Conservation (phyloP, 768 basidiomycete species). For the Russula sp. region DNA sequence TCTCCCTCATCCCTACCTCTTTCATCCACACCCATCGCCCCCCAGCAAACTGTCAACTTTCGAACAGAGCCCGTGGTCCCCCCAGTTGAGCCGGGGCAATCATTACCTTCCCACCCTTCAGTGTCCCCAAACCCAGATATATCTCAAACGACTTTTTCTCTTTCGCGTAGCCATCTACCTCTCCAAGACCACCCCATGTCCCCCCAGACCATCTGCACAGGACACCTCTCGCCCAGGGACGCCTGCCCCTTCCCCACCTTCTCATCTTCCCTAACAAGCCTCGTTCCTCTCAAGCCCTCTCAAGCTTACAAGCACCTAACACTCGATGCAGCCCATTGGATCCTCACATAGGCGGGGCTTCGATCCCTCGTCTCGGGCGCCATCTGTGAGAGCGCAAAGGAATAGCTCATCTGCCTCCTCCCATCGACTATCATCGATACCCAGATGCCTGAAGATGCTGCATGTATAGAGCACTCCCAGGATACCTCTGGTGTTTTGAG, state of each 20-base stretch:
- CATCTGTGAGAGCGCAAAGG: slow-evolving; percentile 24
- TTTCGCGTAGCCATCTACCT: not conserved
- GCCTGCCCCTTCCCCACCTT: not conserved
- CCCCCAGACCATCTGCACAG: not conserved
- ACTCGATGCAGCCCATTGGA: slow-evolving; percentile 25
- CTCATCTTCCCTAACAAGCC: not conserved
- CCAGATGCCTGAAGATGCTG: slow-evolving; percentile 5
- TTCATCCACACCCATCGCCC: not conserved
- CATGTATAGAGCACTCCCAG: slow-evolving; percentile 7
- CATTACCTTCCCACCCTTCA: not conserved
- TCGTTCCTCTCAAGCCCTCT: slow-evolving; percentile 9
- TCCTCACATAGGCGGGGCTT: slow-evolving; percentile 22
- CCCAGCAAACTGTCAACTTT: not conserved
- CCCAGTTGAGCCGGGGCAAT: not conserved
- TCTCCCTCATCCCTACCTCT: not conserved
- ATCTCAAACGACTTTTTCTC: not conserved
- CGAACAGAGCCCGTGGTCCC: not conserved
- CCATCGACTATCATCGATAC: slow-evolving; percentile 8
- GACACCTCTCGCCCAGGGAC: slow-evolving; percentile 7
- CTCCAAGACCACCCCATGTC: not conserved
- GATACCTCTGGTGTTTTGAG: slow-evolving; percentile 24
- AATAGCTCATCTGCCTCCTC: slow-evolving; percentile 24
- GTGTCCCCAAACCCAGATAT: not conserved
- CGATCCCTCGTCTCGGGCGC: slow-evolving; percentile 23
- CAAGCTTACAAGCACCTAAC: slow-evolving; percentile 21